Evolutionary conservation across 306 rosid genomes (phyloP).

Genomic region (Castanea sativa): DNA sequence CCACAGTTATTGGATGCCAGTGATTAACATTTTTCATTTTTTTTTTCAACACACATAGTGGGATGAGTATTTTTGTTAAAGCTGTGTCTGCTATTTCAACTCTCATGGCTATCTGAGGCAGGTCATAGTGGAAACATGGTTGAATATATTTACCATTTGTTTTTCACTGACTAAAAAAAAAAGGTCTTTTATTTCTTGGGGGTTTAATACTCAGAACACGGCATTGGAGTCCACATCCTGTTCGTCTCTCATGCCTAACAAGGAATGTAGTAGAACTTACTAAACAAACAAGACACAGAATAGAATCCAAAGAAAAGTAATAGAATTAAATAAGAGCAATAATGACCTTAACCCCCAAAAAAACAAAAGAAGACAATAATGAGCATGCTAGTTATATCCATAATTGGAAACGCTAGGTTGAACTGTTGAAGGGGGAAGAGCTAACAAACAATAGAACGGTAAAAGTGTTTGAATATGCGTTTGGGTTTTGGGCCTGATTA

Average conservation of each 20-base stretch:
- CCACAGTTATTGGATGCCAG: not conserved
- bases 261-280: conserved; percentile 27
- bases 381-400: not conserved
- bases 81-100: too few species aligned
- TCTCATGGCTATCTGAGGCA: too few species aligned
- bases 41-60: not conserved
- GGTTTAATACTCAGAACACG: conserved; percentile 1
- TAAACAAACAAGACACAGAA: not conserved
- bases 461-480: too few species aligned
- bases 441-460: too few species aligned
- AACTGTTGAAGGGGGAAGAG: too few species aligned
- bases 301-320: conserved; percentile 34
- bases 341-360: too few species aligned
- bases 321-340: not conserved
- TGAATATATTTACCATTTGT: not conserved
- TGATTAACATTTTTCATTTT: not conserved
- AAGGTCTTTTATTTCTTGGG: not conserved
- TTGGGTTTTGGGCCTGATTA: too few species aligned
- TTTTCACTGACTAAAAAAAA: not conserved
- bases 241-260: conserved; percentile 24
- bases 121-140: too few species aligned
- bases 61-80: not conserved
- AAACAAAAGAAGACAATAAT: not conserved
- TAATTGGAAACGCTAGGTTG: too few species aligned
- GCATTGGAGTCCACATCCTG: not conserved